phyloP scores from a whole-genome alignment of 2,329 filamentous ascomycete genomes.

The Capronia americana region DNA sequence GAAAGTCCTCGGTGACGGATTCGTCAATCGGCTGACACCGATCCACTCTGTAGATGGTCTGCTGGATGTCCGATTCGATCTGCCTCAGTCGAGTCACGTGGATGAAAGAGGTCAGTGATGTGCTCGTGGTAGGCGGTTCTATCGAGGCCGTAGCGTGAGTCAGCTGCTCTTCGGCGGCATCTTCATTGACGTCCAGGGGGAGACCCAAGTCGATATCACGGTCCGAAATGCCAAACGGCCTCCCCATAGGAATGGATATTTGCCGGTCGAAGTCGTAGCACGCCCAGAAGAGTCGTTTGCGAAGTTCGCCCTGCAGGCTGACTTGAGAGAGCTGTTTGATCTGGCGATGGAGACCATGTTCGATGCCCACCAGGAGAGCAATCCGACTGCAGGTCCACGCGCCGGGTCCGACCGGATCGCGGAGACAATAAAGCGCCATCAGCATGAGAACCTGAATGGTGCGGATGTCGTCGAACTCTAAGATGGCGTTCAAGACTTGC shows the following conservation, averaged over 20 bases:
- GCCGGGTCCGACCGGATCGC: too few relatives aligned
- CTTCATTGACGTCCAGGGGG: conserved; percentile 21
- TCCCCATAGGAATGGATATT: conserved; percentile 14
- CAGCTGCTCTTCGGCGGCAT: too few relatives aligned
- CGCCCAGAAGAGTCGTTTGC: conserved; percentile 22
- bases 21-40: neutral
- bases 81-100: conserved; percentile 12
- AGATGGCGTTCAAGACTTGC: conserved; percentile 9
- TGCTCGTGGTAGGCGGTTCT: neutral
- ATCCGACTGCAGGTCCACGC: conserved; percentile 7
- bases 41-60: conserved; percentile 20
- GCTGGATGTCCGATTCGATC: conserved; percentile 23
- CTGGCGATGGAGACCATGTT: conserved; percentile 15
- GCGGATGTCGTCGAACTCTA: conserved; percentile 1
- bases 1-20: conserved; percentile 11
- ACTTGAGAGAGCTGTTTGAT: neutral
- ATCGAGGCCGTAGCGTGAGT: too few relatives aligned
- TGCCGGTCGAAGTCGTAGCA: conserved; percentile 19
- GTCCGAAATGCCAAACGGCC: conserved; percentile 18
- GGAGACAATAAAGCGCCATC: too few relatives aligned
- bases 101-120: conserved; percentile 15
- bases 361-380: conserved; percentile 11
- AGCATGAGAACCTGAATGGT: neutral
- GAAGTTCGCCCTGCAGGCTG: conserved; percentile 5
- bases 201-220: conserved; percentile 22